Evolutionary conservation across 495 filamentous ascomycete species (phyloP), one percentile per base, ranked within the genome.

Genomic region (Cercophora scortea): DNA sequence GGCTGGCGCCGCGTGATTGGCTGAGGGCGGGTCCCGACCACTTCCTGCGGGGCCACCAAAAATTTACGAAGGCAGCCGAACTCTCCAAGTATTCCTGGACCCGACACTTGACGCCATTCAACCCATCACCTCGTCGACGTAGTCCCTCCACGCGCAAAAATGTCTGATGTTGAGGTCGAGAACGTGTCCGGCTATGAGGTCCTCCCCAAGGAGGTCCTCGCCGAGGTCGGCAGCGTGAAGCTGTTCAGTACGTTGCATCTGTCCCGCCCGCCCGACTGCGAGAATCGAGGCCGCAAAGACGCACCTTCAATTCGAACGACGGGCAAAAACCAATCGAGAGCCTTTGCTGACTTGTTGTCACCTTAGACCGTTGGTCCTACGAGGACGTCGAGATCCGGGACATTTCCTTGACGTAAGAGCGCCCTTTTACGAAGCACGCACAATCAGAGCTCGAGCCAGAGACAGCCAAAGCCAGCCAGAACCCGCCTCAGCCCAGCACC

Each of bases 301-400:
- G 25, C 25, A 25, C 25, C 25, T 25, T 25, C 25, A 25, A 25
- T 25, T 25, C 25, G 25, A 25, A 25, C 25, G 25, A 25, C 25
- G 25, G 32, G 38, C 45, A 38, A 47, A 52, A 52, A 11, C 45
- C 25, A 25, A 25, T 25, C 5, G 25, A 25, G 25, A 25, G 25
- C 25, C 25, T 25, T 25, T 25, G 25, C 25, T 25, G 25, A 25
- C 25, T 25, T 25, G 25, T 25, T 25, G 25, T 25, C 25, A 25
- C 25, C 25, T 25, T 56, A 69, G 65, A 65, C 64, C 63, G 58
- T 58, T 76, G 75, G 80, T 90, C 83, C 76, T 99, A 97, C 77
- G 94, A 96, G 73, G 92, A 97, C 84, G 94, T 99, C 64, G 93
- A 99, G 80, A 93, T 97, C 71, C 82, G 93, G 64, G 93, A 99